Base-by-base conservation (phyloP, 1,139 yeast genomes). In the Diutina ranongensis region DNA sequence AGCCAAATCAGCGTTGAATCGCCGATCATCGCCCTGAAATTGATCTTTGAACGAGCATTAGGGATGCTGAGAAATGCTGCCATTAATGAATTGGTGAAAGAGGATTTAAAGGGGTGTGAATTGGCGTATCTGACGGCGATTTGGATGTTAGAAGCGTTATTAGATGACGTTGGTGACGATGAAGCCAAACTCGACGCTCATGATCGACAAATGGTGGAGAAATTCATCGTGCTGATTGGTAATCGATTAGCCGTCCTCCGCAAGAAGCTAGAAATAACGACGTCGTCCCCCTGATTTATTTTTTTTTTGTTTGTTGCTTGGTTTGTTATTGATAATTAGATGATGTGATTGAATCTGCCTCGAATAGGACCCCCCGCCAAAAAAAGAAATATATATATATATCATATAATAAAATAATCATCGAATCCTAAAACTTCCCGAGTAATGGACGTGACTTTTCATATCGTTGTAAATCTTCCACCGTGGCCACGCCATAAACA, bases 41-140 rank as follows among this genome's bases (percentile, higher is more conserved):
- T 92, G 51, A 78, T 92, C 25, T 89, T 88, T 63, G 97, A 89
- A 55, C 73, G 97, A 41, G 97, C 97, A 1, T 71, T 89, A 55
- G 97, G 92, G 56, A 85, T 89, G 71, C 84, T 96, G 2, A 76
- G 94, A 54, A 79, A 79, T 48, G 96, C 97, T 0, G 97, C 97
- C 0, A 83, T 83, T 46, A 80, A 82, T 57, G 98, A 92, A 61
- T 69, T 87, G 54, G 78, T 78, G 25, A 83, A 84, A 42, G 86
- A 80, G 49, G 89, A 84, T 58, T 65, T 85, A 47, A 72, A 74
- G 45, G 87, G 84, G 8, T 89, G 97, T 63, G 95, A 88, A 61
- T 64, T 84, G 51, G 84, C 92, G 3, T 92, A 92, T 59, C 86
- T 94, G 8, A 85, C 96, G 0, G 83, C 96, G 0, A 76, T 89